Base-by-base conservation (phyloP, 139 green algal species). In the Zygnema cylindricum region DNA sequence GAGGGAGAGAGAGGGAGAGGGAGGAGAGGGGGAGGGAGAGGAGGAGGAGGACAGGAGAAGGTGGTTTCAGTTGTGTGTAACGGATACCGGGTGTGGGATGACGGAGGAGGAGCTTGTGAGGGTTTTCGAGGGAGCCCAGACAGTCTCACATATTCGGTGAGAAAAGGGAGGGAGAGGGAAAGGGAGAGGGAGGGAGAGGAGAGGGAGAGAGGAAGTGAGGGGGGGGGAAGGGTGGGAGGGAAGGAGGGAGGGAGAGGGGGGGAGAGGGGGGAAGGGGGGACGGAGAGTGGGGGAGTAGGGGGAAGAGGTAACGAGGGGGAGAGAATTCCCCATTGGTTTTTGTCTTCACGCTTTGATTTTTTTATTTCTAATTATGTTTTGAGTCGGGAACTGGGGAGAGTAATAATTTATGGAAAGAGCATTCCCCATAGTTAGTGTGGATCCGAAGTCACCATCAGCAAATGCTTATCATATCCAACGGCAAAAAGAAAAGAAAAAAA, bases 31-130 rank as follows among this genome's bases (percentile, higher is more conserved):
- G 75, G 69, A 36, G 36, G 69, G 30, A 33, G 82, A 21, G 82
- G 36, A 2, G 7, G 35, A 83, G 69, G 36, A 69, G 83, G 1
- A 39, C 69, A 76, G 23, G 36, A 23, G 35, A 69, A n/a, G 63
- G 69, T 89, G 76, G 86, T 82, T 77, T 69, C 32, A 90, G 43
- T n/a, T 90, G 11, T 54, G 76, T 42, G 86, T 90, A 49, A 25
- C 43, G 22, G 86, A 90, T 54, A 78, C 38, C 63, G 86, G 86
- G 21, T 77, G 33, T 32, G 86, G 86, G 43, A 90, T 90, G 32
- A 69, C 21, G 76, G 25, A 49, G 54, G 40, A 90, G 0, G 32
- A 73, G 30, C 71, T 85, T 7, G 21, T 3, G 16, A 7, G 71
- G 11, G 36, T 16, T 16, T 79, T 79, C 16, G 71, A 79, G 38